Evolutionary conservation across 2,329 filamentous ascomycete species (phyloP), one percentile per base, ranked within the genome.

Genomic region (Neofusicoccum sp.): DNA sequence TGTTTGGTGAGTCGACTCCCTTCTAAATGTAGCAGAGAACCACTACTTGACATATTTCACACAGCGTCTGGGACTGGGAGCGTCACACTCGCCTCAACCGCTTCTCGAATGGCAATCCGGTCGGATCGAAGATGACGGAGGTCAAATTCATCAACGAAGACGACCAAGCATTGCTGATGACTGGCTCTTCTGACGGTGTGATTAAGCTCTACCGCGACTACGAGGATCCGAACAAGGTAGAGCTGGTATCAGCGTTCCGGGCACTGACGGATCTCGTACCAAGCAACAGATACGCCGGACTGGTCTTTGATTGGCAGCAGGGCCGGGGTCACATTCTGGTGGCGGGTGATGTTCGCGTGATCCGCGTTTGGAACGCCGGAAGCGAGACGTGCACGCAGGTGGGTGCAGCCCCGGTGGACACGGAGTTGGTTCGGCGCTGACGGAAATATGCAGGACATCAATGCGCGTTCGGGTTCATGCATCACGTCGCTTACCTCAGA

Each of bases 241-340:
- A 96, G 77, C 85, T 99, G 34, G 93, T 96, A 3, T 93, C 94
- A 0, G 87, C 92, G 16, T 98, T 96, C 87, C 88, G 95, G 50
- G 95, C 95, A 4, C 79, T 99, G 64, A 96, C 92, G 11, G 92
- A 99, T 77, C 90, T 98, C 74, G 90, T 98, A 5, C 92, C 93
- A 3, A 96, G 92, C 75, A 97, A 94, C 71, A 90, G 93, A 71
- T 96, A 97, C 75, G 93, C 93, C 1, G 95, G 95, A 28, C 89
- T 99, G 78, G 94, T 98, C 31, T 96, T 98, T 74, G 94, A 99
- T 76, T 99, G 95, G 95, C 94, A 98, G 75, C 95, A 99, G 78
- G 93, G 96, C n/a, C 92, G 92, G 69, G 95, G 95, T 6, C 91
- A 92, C 65, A 89, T 96, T 6, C 84, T 99, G n/a, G 95, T 98